phyloP scores from a whole-genome alignment of 257 asterid genomes.

The Jacaranda mimosifolia region DNA sequence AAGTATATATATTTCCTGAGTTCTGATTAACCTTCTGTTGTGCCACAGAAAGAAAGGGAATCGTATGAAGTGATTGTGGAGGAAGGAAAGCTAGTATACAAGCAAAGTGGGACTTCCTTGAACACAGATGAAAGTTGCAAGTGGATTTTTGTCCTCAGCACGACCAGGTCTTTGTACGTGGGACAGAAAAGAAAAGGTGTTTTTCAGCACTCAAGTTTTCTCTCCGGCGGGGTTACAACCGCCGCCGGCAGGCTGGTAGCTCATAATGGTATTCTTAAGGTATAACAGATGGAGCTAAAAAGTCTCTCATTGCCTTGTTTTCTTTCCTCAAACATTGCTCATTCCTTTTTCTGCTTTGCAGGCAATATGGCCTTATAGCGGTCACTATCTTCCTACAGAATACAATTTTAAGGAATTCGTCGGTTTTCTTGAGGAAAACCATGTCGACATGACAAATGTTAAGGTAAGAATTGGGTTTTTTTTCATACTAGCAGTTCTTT shows the following conservation, averaged over 20 bases:
- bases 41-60: slow-evolving; percentile 64
- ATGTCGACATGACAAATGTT: slow-evolving; percentile 65
- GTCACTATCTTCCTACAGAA: slow-evolving; percentile 86
- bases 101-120: slow-evolving; percentile 56
- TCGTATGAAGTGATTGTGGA: slow-evolving; percentile 60
- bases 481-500: neutral
- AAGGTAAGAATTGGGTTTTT: slow-evolving; percentile 49
- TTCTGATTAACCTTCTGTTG: neutral
- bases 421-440: slow-evolving; percentile 63
- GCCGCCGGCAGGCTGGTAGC: slow-evolving; percentile 77
- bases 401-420: slow-evolving; percentile 75
- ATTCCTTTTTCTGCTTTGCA: slow-evolving; percentile 28
- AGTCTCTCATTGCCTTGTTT: neutral
- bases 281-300: slow-evolving; percentile 24
- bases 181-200: slow-evolving; percentile 63
- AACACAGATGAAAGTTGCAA: slow-evolving; percentile 58
- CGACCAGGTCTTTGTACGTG: slow-evolving; percentile 57
- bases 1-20: neutral
- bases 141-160: slow-evolving; percentile 83
- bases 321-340: neutral
- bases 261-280: slow-evolving; percentile 66
- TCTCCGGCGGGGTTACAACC: slow-evolving; percentile 66
- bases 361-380: slow-evolving; percentile 85
- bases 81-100: slow-evolving; percentile 61
- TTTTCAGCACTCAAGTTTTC: slow-evolving; percentile 73